A percentile compares a stretch with the other conserved stretches of the same genome.
These are phyloP conservation scores for Naganishia sp. DNA, from an alignment of 1,284 basidiomycete species.

Conservation along the genomic window DNA sequence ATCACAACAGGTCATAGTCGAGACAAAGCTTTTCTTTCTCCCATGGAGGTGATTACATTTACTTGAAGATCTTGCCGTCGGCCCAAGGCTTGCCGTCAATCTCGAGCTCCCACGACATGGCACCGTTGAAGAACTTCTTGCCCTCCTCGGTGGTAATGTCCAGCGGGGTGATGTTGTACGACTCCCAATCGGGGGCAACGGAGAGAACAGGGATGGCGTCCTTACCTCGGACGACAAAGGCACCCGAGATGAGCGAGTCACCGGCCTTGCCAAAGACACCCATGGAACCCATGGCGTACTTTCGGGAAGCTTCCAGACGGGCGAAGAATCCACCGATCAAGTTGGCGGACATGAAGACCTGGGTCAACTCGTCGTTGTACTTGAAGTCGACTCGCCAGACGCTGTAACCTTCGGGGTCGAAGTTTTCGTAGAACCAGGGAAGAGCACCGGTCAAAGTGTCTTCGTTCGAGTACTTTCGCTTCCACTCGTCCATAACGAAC, in stretches of 20 bases:
- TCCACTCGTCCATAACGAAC: conserved; percentile 97
- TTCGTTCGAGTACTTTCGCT: conserved; percentile 95
- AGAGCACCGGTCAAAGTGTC: conserved; percentile 77
- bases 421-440: conserved; percentile 87
- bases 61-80: conserved; percentile 57
- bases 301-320: conserved; percentile 90
- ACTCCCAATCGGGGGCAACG: conserved; percentile 86
- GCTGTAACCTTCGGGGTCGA: conserved; percentile 87
- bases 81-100: conserved; percentile 81
- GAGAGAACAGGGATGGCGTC: conserved; percentile 65
- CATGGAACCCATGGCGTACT: conserved; percentile 84
- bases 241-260: conserved; percentile 75
- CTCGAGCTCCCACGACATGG: conserved; percentile 86
- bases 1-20: conserved; percentile 10
- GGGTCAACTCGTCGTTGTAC: conserved; percentile 93
- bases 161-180: conserved; percentile 76
- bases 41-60: conserved; percentile 29
- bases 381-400: conserved; percentile 90
- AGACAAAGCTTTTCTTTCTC: conserved; percentile 9
- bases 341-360: conserved; percentile 84
- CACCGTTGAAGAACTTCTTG: conserved; percentile 85
- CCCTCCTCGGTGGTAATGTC: conserved; percentile 63
- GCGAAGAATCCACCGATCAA: conserved; percentile 88
- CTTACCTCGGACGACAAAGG: conserved; percentile 75
- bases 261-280: conserved; percentile 84